These are phyloP conservation scores for Angophora floribunda DNA, from an alignment of 345 rosid species.

Conservation along the genomic window DNA sequence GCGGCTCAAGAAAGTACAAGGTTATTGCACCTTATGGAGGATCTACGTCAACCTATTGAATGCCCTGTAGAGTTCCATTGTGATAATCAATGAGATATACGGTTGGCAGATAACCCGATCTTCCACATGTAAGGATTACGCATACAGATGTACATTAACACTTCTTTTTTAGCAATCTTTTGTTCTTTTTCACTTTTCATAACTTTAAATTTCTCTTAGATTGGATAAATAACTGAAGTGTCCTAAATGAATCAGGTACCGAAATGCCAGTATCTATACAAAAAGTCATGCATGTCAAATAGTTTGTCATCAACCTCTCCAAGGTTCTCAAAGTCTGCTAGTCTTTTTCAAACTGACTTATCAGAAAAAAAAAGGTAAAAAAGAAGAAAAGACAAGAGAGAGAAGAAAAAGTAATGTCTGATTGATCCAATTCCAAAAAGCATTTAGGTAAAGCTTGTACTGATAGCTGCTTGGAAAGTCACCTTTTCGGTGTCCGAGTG, in stretches of 20 bases:
- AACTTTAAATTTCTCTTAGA: not conserved
- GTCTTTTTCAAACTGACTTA: not conserved
- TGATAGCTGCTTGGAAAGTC: not conserved
- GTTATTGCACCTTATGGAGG: not conserved
- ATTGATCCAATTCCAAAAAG: not conserved
- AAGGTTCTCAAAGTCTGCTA: not conserved
- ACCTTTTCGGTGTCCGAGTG: not conserved
- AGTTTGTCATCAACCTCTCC: not conserved
- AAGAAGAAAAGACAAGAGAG: not conserved
- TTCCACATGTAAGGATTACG: not conserved
- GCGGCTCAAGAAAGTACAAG: not conserved
- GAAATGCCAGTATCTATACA: not conserved
- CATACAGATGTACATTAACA: not conserved
- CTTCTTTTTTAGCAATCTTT: not conserved
- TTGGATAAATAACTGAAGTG: not conserved
- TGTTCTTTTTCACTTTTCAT: not conserved
- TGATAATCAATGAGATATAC: not conserved
- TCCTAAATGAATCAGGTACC: not conserved
- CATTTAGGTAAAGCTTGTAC: not conserved
- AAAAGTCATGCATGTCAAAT: not conserved
- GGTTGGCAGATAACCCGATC: not conserved
- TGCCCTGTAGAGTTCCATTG: not conserved
- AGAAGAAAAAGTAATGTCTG: not conserved
- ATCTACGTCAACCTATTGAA: not conserved
- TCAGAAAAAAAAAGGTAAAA: not conserved